These are phyloP conservation scores for Podaxis sp. DNA, from an alignment of 768 basidiomycete genomes.

Conservation along the genomic window DNA sequence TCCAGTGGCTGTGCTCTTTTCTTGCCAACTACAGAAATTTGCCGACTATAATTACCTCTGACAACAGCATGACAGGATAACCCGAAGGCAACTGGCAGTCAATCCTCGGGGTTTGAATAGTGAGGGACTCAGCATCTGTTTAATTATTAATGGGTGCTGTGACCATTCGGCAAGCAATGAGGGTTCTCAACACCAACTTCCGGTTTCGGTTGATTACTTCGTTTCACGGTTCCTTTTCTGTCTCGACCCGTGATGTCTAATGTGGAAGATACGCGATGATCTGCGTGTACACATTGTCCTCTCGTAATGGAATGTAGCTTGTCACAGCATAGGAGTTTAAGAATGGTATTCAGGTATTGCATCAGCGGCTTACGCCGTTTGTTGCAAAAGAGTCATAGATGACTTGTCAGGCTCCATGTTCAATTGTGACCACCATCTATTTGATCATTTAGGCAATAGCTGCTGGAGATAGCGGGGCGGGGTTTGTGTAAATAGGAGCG, in stretches of 20 bases:
- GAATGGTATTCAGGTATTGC: background rate
- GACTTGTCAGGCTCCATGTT: no score
- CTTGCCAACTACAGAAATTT: background rate
- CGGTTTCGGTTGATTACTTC: background rate
- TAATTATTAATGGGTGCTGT: background rate
- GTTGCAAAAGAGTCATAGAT: no score
- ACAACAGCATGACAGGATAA: background rate
- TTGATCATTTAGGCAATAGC: no score
- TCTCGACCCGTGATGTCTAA: background rate
- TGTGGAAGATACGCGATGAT: background rate
- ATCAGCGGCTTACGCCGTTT: background rate
- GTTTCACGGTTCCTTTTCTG: background rate
- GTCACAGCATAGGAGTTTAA: background rate
- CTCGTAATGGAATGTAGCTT: background rate
- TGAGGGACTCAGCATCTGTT: background rate
- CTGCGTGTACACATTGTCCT: background rate
- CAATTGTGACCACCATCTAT: no score
- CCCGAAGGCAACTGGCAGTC: background rate
- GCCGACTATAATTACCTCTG: background rate
- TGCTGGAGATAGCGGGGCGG: no score
- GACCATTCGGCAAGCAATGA: slow-evolving; percentile 2
- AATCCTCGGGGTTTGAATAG: background rate
- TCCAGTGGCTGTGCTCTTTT: slow-evolving; percentile 20
- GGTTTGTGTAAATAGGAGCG: no score
- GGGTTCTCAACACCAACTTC: background rate